phyloP scores from a whole-genome alignment of 495 filamentous ascomycete genomes.

The Hypoxylon cercidicola region DNA sequence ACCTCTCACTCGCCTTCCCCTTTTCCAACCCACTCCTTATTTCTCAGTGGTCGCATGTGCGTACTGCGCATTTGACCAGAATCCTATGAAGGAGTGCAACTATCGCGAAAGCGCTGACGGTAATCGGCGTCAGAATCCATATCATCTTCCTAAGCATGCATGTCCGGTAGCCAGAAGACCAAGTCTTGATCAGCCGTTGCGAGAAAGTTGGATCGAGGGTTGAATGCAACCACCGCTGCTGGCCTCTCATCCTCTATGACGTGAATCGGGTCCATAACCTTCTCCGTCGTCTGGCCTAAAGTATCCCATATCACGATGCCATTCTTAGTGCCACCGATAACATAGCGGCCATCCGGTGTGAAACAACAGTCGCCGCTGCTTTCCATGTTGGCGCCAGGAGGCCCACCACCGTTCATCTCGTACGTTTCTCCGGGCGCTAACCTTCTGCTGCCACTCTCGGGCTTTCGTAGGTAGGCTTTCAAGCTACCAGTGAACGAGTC shows the following conservation, averaged over 20 bases:
- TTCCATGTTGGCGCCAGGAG: conserved; percentile 51
- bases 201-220: conserved; percentile 89
- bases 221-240: conserved; percentile 82
- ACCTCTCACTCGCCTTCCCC: conserved; percentile 6
- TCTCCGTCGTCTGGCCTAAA: conserved; percentile 62
- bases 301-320: conserved; percentile 88
- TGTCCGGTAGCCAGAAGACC: conserved; percentile 89
- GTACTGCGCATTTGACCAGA: too few species aligned
- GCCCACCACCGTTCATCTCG: conserved; percentile 41
- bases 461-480: conserved; percentile 68
- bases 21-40: neutral
- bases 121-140: neutral
- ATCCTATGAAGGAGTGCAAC: too few species aligned
- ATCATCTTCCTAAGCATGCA: conserved; percentile 55
- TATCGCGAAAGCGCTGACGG: neutral
- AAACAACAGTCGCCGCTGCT: conserved; percentile 86
- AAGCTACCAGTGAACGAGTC: conserved; percentile 87
- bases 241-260: conserved; percentile 72
- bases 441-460: conserved; percentile 54
- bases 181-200: conserved; percentile 88
- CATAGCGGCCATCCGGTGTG: conserved; percentile 84
- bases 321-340: conserved; percentile 78
- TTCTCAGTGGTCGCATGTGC: neutral
- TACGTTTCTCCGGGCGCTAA: conserved; percentile 59
- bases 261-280: conserved; percentile 70